Percentiles rank a stretch among this genome's conserved stretches.
Evolutionary conservation across 2,329 filamentous ascomycete genomes (phyloP).

Genomic region (Fusarium fujikuroi): DNA sequence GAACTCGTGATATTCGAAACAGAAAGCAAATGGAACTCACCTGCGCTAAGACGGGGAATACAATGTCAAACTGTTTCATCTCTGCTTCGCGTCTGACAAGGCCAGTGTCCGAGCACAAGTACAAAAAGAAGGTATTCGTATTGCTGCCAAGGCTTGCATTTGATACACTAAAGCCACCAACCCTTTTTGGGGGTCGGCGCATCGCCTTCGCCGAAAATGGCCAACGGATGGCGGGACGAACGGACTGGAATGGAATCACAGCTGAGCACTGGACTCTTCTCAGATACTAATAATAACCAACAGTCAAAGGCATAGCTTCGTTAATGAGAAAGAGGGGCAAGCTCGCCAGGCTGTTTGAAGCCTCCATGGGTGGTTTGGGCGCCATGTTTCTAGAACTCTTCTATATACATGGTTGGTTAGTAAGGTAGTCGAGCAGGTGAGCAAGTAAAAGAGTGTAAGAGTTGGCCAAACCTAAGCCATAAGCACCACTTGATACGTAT

Average conservation of each 20-base stretch:
- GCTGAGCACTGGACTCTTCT: constrained; percentile 10
- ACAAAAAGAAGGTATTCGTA: constrained; percentile 29
- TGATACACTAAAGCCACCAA: constrained; percentile 31
- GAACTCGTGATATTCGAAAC: background rate
- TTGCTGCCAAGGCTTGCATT: constrained; percentile 31
- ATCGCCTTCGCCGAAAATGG: constrained; percentile 43
- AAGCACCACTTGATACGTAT: constrained; percentile 9
- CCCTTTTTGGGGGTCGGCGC: constrained; percentile 28
- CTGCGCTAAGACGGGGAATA: constrained; percentile 29
- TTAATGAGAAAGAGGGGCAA: constrained; percentile 18
- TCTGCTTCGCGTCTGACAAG: constrained; percentile 29
- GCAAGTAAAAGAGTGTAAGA: background rate
- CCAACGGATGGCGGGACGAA: constrained; percentile 31
- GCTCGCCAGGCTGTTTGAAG: constrained; percentile 12
- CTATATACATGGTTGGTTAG: constrained; percentile 8
- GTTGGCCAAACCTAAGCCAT: constrained; percentile 28
- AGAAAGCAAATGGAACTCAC: background rate
- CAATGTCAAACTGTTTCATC: constrained; percentile 43
- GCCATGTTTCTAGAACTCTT: constrained; percentile 35
- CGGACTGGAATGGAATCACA: constrained; percentile 33
- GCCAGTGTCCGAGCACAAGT: constrained; percentile 35
- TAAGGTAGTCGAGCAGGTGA: background rate
- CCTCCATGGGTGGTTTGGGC: constrained; percentile 27
- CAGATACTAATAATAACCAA: constrained; percentile 5
- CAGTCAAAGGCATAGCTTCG: background rate